Percentiles rank a stretch among this genome's conserved stretches.
These are phyloP conservation scores for Pythium grandisporangium DNA, from an alignment of 352 stramenopile species.

Conservation along the genomic window DNA sequence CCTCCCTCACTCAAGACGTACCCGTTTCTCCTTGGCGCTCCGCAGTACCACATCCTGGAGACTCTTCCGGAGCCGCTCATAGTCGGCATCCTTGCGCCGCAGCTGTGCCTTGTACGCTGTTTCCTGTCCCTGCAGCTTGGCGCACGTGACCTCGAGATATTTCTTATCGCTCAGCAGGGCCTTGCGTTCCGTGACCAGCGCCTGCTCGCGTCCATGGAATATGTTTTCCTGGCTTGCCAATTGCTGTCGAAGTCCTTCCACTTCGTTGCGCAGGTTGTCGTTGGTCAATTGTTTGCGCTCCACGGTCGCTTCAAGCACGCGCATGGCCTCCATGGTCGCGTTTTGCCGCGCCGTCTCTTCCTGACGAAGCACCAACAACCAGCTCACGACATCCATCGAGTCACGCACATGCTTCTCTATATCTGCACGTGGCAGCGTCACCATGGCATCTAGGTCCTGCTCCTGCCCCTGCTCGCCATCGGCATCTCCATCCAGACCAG, in stretches of 20 bases:
- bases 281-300: slow-evolving; percentile 40
- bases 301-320: slow-evolving; percentile 32
- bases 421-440: too few relatives aligned
- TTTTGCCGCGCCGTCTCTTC: slow-evolving; percentile 46
- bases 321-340: slow-evolving; percentile 32
- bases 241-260: slow-evolving; percentile 38
- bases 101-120: slow-evolving; percentile 69
- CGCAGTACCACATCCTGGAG: slow-evolving; percentile 45
- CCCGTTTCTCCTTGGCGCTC: slow-evolving; percentile 44
- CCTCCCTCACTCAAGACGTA: slow-evolving; percentile 8
- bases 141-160: slow-evolving; percentile 51
- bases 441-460: too few relatives aligned
- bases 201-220: slow-evolving; percentile 54
- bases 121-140: slow-evolving; percentile 64
- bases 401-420: slow-evolving; percentile 39
- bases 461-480: slow-evolving; percentile 11
- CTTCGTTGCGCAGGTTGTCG: slow-evolving; percentile 26
- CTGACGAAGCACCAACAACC: slow-evolving; percentile 41
- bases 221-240: slow-evolving; percentile 49
- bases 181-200: slow-evolving; percentile 32
- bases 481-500: neutral
- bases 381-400: slow-evolving; percentile 65
- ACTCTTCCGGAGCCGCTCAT: slow-evolving; percentile 61
- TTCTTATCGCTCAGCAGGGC: slow-evolving; percentile 56
- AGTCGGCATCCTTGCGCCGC: slow-evolving; percentile 64